Base-by-base conservation (phyloP, 176 grass and related monocot genomes). In the Raddia distichophylla region DNA sequence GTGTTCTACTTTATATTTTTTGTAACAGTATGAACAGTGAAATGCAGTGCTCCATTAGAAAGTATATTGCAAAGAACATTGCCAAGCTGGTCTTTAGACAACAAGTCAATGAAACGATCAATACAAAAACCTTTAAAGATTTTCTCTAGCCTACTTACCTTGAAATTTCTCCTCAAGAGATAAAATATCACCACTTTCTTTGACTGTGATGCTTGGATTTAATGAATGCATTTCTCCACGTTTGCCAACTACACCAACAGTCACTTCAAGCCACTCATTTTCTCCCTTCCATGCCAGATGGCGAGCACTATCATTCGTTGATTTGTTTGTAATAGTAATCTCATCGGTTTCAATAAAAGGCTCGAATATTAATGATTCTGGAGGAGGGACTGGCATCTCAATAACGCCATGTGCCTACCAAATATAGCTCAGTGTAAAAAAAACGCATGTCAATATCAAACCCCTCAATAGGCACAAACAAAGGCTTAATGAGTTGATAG, bases 111-210 rank as follows among this genome's bases (percentile, higher is more conserved):
- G 2, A 55, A 79, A 64, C 32, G 5, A 51, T 15, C 3, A 67
- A 67, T 10, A 34, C 10, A 42, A 55, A 64, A 64, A 60, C n/a
- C 34, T 74, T 42, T 11, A 58, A 42, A 76, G 12, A 32, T 2
- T 44, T 8, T 6, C 15, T 61, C 19, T 8, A 10, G 57, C 27
- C 20, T 71, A 58, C 20, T 71, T 76, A 90, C 95, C 95, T 94
- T 98, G 92, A 77, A 98, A 98, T 87, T 94, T 98, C 84, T 98
- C 95, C 76, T 98, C 95, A 33, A 98, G 92, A 16, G 95, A 98
- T 76, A 98, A 86, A 76, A 98, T 94, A 64, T 98, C 95, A 71
- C 95, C 90, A 53, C 86, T 93, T 86, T 94, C 95, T 71, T 98
- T 98, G 77, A 98, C 86, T 4, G 95, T 98, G 79, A 98, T 91